Percentiles rank a stretch among this genome's conserved stretches.
These are phyloP conservation scores for Monosporascus sp. DNA, from an alignment of 2,329 filamentous ascomycete genomes.

Conservation along the genomic window DNA sequence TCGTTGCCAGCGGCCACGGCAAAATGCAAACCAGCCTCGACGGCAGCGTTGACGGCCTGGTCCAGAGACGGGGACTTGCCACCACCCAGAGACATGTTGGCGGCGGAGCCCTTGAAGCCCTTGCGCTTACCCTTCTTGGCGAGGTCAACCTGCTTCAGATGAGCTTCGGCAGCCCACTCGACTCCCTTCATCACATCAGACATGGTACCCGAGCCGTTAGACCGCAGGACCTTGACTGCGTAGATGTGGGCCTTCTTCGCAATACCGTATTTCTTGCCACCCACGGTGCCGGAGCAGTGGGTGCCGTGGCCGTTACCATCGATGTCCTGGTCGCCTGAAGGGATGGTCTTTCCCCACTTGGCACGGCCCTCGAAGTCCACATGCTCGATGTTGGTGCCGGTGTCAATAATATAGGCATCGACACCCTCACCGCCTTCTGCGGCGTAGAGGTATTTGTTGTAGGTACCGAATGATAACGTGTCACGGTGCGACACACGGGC, in stretches of 20 bases:
- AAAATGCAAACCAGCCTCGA: slow-evolving; percentile 89
- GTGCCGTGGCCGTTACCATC: slow-evolving; percentile 99
- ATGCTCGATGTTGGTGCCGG: slow-evolving; percentile 88
- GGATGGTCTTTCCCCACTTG: slow-evolving; percentile 95
- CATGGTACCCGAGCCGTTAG: slow-evolving; percentile 97
- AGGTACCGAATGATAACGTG: slow-evolving; percentile 79
- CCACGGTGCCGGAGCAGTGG: slow-evolving; percentile 97
- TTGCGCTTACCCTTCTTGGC: slow-evolving; percentile 87
- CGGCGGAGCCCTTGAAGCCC: slow-evolving; percentile 97
- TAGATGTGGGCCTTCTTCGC: slow-evolving; percentile 98
- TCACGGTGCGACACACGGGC: slow-evolving; percentile 96
- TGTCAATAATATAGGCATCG: slow-evolving; percentile 98
- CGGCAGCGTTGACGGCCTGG: slow-evolving; percentile 87
- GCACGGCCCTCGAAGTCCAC: slow-evolving; percentile 97
- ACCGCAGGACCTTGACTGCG: slow-evolving; percentile 96
- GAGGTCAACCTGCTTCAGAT: slow-evolving; percentile 67
- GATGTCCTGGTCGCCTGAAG: slow-evolving; percentile 72
- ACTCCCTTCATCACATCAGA: slow-evolving; percentile 98
- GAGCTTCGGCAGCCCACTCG: slow-evolving; percentile 82
- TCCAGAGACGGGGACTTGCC: slow-evolving; percentile 93
- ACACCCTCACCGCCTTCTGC: slow-evolving; percentile 91
- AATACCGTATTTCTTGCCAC: slow-evolving; percentile 98
- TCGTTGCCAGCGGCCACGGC: slow-evolving; percentile 98
- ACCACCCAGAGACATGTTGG: slow-evolving; percentile 99
- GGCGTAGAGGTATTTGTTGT: slow-evolving; percentile 97